Conservation (phyloP, 306 rosid genomes). For the Corylus heterophylla region DNA sequence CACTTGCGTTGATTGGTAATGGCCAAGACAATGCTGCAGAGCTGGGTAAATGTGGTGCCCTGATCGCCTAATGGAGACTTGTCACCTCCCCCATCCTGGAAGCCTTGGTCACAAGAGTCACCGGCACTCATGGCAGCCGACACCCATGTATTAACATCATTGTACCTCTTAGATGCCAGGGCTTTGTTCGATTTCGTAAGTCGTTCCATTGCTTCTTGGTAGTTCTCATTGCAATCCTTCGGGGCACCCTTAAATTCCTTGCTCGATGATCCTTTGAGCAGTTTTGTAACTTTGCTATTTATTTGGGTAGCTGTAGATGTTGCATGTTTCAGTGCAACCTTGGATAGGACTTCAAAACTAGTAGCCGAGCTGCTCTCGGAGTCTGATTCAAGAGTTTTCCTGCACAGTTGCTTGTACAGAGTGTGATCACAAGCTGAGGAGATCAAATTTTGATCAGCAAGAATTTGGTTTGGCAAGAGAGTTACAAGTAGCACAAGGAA, state of each 20-base stretch:
- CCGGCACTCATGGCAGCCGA: constrained; percentile 16
- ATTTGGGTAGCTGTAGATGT: not conserved
- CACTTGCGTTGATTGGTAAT: not conserved
- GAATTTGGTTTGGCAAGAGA: not conserved
- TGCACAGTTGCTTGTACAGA: constrained; percentile 4
- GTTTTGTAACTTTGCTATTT: not conserved
- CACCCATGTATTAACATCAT: constrained; percentile 17
- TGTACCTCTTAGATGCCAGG: not conserved
- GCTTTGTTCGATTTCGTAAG: not conserved
- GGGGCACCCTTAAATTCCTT: not conserved
- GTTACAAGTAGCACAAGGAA: not conserved
- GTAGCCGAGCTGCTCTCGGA: not conserved
- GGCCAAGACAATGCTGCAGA: constrained; percentile 22
- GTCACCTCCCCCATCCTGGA: not conserved
- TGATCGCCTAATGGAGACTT: no score
- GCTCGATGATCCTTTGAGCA: not conserved
- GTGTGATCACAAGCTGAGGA: constrained; percentile 1
- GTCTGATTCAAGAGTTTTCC: not conserved
- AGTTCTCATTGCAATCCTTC: constrained; percentile 12
- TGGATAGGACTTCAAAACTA: not conserved
- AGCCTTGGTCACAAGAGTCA: constrained; percentile 21
- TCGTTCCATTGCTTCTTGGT: constrained; percentile 2
- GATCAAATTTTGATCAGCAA: not conserved
- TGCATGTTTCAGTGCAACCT: not conserved
- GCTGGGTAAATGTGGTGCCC: not conserved